Conservation (phyloP, 2,329 filamentous ascomycete genomes). For the Fusarium drepaniforme region DNA sequence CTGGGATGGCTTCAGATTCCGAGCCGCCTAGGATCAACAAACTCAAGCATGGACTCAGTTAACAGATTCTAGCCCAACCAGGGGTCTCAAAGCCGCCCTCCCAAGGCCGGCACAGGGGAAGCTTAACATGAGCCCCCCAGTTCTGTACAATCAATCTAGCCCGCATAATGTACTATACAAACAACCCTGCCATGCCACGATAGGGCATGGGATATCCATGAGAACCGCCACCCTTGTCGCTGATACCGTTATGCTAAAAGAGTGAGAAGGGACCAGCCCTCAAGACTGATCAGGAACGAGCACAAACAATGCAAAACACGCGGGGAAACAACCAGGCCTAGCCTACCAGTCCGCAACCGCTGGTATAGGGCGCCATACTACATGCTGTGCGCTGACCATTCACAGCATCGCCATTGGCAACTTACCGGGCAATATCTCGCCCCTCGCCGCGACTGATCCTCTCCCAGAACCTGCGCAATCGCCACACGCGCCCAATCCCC, state of each 20-base stretch:
- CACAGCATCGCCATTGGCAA: constrained; percentile 7
- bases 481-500: constrained; percentile 70
- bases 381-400: neutral
- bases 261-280: constrained; percentile 20
- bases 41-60: neutral
- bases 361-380: neutral
- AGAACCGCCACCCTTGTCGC: neutral
- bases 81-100: neutral
- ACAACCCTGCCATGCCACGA: constrained; percentile 17
- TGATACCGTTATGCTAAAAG: neutral
- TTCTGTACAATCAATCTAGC: constrained; percentile 41
- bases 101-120: constrained; percentile 1
- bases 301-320: neutral
- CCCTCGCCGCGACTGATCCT: constrained; percentile 61
- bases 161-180: constrained; percentile 46
- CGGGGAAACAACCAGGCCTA: neutral
- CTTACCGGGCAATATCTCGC: constrained; percentile 32
- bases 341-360: neutral
- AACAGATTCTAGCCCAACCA: neutral
- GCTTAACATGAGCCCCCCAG: constrained; percentile 15
- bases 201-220: constrained; percentile 6
- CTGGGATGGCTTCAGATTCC: constrained; percentile 71
- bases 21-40: constrained; percentile 22
- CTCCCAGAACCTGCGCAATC: constrained; percentile 76
- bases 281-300: neutral